Evolutionary conservation across 2,329 filamentous ascomycete species (phyloP), one percentile per base, ranked within the genome.

Genomic region (Talaromyces sp.): DNA sequence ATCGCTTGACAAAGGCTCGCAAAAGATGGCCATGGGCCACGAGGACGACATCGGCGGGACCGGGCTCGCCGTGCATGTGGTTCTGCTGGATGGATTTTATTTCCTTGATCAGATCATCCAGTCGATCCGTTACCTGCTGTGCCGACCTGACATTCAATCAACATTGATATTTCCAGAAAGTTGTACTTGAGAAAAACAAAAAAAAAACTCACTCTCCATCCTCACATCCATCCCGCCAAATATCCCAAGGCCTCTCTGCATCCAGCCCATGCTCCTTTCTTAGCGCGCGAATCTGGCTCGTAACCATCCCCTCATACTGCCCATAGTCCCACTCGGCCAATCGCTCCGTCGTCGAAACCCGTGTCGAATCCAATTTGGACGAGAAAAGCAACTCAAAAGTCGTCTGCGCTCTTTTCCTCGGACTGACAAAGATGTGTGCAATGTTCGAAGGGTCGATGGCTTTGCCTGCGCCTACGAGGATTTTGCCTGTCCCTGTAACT

Each of bases 261-360:
- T 84, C 82, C 19, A 84, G 70, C 0, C 82, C 82, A 9, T 75
- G 72, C 59, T 77, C 65, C 63, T 76, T 72, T 61, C 84, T 76
- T 62, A 73, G 64, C 29, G 73, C 68, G 14, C 75, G 73, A 56
- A 87, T 87, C 65, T 84, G 74, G n/a, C 73, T 67, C 8, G 75
- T 77, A 52, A 78, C 78, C 26, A 86, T 69, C 11, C 85, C 85
- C 69, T 88, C 85, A 68, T 87, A 88, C 62, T 80, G 74, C 52
- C 85, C 85, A 70, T 87, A 88, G 62, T 84, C 81, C 85, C 85
- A 88, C 69, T 87, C 85, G 1, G 80, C 74, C 50, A 87, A 74
- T 2, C 74, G 71, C 60, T 83, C 79, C 1, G 81, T 85, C 35
- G 81, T 70, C 60, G 80, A 72, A 27, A 85, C 73, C 46, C 77